Percentiles rank a stretch among this genome's conserved stretches.
Conservation (phyloP, 371 early-diverging fungal genomes). For the Saksenaea vasiformis region DNA sequence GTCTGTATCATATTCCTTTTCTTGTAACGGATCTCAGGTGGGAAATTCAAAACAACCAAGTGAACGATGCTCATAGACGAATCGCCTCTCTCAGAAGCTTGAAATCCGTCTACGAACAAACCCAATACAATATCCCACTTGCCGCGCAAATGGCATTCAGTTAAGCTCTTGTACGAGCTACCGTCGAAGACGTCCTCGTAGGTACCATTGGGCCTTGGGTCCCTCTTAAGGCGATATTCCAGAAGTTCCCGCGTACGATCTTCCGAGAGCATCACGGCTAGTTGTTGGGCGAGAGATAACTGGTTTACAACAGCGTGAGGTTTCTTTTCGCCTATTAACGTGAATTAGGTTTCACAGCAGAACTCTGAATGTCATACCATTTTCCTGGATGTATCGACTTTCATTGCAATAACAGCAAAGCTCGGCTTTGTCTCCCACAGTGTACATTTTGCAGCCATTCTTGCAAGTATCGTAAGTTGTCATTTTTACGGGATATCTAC, state of each 20-base stretch:
- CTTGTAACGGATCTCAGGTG: constrained; percentile 7
- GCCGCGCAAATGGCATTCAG: neutral
- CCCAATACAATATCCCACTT: neutral
- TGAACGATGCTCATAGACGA: neutral
- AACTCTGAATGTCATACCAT: neutral
- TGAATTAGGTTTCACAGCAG: neutral
- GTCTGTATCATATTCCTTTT: neutral
- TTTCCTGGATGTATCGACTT: neutral
- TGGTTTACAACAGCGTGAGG: neutral
- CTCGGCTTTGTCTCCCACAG: neutral
- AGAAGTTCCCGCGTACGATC: neutral
- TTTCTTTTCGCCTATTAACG: neutral
- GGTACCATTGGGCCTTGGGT: neutral
- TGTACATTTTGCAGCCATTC: neutral
- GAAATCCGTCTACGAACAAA: neutral
- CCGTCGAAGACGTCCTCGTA: neutral
- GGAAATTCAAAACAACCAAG: neutral
- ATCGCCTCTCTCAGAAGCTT: neutral
- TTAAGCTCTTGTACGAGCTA: neutral
- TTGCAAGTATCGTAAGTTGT: neutral
- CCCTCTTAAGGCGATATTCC: neutral
- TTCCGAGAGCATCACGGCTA: neutral
- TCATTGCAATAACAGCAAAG: neutral
- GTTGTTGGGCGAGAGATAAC: neutral
- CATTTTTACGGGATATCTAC: neutral